Conservation (phyloP, 108 stramenopile genomes). For the Poteriospumella lacustris region DNA sequence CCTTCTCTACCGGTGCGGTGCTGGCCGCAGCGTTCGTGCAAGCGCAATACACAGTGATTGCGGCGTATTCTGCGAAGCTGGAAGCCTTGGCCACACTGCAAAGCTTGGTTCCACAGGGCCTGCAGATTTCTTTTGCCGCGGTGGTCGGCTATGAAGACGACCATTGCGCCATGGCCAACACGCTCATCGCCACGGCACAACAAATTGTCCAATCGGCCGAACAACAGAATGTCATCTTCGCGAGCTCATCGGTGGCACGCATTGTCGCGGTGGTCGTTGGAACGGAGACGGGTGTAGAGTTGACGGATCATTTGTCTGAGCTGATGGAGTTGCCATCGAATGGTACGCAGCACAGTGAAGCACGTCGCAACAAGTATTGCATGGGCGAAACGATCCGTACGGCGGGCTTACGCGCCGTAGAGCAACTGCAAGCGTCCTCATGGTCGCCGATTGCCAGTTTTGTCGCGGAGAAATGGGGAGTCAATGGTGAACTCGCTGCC, state of each 20-base stretch:
- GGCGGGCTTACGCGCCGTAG: conserved; percentile 70
- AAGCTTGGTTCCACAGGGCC: conserved; percentile 7
- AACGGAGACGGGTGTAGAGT: conserved; percentile 73
- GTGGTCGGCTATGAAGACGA: conserved; percentile 19
- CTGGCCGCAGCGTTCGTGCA: conserved; percentile 37
- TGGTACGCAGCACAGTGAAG: conserved; percentile 66
- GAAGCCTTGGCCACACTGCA: conserved; percentile 27
- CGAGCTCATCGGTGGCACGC: too few relatives aligned
- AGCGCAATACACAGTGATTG: conserved; percentile 38
- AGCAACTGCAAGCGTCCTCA: conserved; percentile 62
- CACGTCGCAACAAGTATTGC: conserved; percentile 80
- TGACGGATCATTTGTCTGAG: conserved; percentile 72
- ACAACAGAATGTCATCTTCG: too few relatives aligned
- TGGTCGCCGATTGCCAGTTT: conserved; percentile 71
- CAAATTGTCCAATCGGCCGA: too few relatives aligned
- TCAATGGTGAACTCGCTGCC: conserved; percentile 29
- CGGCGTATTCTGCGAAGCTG: conserved; percentile 38
- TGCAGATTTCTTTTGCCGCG: background rate
- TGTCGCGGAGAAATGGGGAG: conserved; percentile 47
- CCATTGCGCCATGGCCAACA: background rate
- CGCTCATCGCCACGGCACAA: background rate
- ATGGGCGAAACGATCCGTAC: conserved; percentile 76
- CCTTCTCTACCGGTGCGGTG: conserved; percentile 76
- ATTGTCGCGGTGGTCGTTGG: conserved; percentile 69
- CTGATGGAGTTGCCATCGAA: conserved; percentile 69